Evolutionary conservation across 495 filamentous ascomycete genomes (phyloP).

Genomic region (Xylaria flabelliformis): DNA sequence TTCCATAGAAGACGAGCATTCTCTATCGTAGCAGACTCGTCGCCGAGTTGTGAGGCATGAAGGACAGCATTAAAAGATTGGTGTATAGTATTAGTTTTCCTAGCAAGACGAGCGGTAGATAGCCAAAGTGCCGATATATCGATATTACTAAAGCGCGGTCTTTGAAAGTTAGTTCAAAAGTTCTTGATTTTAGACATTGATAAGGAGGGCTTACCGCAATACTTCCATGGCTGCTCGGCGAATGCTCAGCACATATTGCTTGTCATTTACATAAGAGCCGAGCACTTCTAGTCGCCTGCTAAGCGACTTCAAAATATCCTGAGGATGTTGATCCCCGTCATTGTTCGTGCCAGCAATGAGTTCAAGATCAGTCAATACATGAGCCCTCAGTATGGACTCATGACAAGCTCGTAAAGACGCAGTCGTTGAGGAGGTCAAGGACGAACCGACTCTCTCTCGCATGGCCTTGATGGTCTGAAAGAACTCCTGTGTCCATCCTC

Average conservation of each 20-base stretch:
- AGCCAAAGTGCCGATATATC: constrained; percentile 88
- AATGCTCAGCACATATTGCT: constrained; percentile 92
- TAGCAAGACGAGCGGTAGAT: constrained; percentile 80
- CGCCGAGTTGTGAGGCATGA: constrained; percentile 83
- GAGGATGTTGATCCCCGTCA: constrained; percentile 44
- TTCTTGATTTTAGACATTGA: constrained; percentile 17
- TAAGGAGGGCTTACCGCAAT: constrained; percentile 57
- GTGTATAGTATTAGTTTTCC: constrained; percentile 80
- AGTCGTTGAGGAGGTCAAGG: constrained; percentile 75
- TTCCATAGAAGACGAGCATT: constrained; percentile 94
- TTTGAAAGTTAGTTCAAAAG: constrained; percentile 44
- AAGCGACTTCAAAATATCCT: constrained; percentile 63
- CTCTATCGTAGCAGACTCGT: constrained; percentile 86
- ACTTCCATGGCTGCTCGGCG: constrained; percentile 85
- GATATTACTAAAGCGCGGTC: constrained; percentile 59
- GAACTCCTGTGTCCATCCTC: constrained; percentile 62
- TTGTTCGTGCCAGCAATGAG: constrained; percentile 65
- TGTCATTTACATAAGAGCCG: constrained; percentile 85
- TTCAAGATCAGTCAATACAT: constrained; percentile 87
- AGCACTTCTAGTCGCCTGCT: constrained; percentile 80
- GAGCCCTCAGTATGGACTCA: constrained; percentile 79
- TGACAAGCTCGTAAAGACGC: constrained; percentile 82
- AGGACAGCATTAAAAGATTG: constrained; percentile 93
- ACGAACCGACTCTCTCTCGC: constrained; percentile 71
- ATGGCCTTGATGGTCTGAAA: constrained; percentile 64